phyloP scores from a whole-genome alignment of 1,284 basidiomycete species.

The Boletus mariae region DNA sequence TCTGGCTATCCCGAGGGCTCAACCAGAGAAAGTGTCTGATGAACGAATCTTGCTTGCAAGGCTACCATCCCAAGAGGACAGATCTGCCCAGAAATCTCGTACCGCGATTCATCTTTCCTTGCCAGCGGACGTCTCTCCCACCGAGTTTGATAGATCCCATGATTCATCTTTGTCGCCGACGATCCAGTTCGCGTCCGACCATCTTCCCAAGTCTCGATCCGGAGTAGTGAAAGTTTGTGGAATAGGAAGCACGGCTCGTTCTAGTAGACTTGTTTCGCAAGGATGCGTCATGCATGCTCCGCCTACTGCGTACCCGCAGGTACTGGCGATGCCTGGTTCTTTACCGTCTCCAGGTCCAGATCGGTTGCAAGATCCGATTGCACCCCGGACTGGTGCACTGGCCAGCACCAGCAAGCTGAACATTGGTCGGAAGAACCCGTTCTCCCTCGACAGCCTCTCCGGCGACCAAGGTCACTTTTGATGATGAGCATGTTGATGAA shows the following conservation, averaged over 20 bases:
- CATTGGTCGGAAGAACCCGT: slow-evolving; percentile 5
- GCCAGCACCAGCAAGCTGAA: background rate
- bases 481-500: background rate
- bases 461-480: background rate
- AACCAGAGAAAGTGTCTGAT: background rate
- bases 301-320: slow-evolving; percentile 25
- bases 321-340: slow-evolving; percentile 27
- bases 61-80: slow-evolving; percentile 3
- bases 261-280: background rate
- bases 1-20: background rate
- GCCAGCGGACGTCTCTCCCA: background rate
- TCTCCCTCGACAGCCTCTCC: background rate
- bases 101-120: background rate
- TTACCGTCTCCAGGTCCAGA: slow-evolving; percentile 9
- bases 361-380: background rate
- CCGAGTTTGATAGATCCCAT: background rate
- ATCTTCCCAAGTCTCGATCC: background rate
- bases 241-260: background rate
- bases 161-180: background rate
- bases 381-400: background rate
- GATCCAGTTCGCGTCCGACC: background rate
- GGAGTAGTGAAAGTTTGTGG: background rate
- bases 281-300: slow-evolving; percentile 21
- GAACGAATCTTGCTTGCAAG: background rate
- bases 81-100: slow-evolving; percentile 1